A percentile compares a stretch with the other conserved stretches of the same genome.
Evolutionary conservation across 176 grass and related monocot genomes (phyloP).

Genomic region (Cenchrus americanus): DNA sequence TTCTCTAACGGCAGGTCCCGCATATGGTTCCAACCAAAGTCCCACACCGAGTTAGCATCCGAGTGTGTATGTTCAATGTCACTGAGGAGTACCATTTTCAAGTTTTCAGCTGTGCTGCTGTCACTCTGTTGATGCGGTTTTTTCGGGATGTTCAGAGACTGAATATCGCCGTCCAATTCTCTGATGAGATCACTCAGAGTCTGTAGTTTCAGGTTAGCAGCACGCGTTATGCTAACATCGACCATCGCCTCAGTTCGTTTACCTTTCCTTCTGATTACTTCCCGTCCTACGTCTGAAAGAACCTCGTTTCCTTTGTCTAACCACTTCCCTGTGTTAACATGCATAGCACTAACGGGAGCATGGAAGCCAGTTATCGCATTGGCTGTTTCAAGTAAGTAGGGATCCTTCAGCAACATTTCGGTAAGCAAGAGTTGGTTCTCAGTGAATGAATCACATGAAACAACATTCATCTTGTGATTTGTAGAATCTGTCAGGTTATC

Average conservation of each 20-base stretch:
- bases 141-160: constrained; percentile 54
- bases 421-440: constrained; percentile 62
- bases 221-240: neutral
- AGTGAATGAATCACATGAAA: constrained; percentile 57
- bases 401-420: constrained; percentile 58
- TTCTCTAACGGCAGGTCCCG: constrained; percentile 45
- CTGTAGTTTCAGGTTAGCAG: constrained; percentile 26
- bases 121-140: constrained; percentile 14
- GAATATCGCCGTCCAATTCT: constrained; percentile 73
- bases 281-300: constrained; percentile 65
- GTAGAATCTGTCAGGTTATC: neutral
- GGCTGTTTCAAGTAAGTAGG: constrained; percentile 61
- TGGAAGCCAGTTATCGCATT: constrained; percentile 52
- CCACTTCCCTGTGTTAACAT: constrained; percentile 35
- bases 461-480: constrained; percentile 6
- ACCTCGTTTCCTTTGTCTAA: constrained; percentile 51
- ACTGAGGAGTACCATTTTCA: constrained; percentile 56
- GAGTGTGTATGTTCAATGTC: constrained; percentile 63
- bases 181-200: constrained; percentile 65
- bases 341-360: constrained; percentile 29
- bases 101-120: constrained; percentile 32
- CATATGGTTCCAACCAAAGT: constrained; percentile 67
- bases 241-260: constrained; percentile 46
- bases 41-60: constrained; percentile 83
- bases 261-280: constrained; percentile 75